These are phyloP conservation scores for Stachybotrys chartarum DNA, from an alignment of 2,329 filamentous ascomycete genomes.

Conservation along the genomic window DNA sequence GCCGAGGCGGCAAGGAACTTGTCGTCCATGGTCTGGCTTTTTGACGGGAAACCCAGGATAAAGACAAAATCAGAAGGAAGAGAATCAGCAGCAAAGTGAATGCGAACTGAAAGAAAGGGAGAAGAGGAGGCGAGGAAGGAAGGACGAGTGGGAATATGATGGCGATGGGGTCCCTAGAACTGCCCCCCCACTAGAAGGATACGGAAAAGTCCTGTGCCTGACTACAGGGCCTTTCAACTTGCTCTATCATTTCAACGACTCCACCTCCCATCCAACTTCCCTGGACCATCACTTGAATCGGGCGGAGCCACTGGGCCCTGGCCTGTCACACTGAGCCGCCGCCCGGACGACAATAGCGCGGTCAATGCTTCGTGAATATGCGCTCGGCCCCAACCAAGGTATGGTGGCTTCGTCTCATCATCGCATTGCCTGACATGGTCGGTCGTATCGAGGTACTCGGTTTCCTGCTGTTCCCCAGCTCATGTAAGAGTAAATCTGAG, in stretches of 20 bases:
- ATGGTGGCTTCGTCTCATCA: neutral
- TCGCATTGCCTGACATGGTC: neutral
- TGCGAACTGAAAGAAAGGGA: conserved; percentile 2
- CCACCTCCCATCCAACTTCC: too few species aligned
- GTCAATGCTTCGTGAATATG: too few species aligned
- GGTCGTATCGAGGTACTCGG: neutral
- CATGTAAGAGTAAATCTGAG: neutral
- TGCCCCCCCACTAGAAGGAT: neutral
- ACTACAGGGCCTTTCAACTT: neutral
- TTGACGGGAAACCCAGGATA: conserved; percentile 6
- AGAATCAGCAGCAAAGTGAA: neutral
- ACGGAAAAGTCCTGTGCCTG: neutral
- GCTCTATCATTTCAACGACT: too few species aligned
- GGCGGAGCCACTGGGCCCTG: neutral
- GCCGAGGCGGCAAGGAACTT: conserved; percentile 53
- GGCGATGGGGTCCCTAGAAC: neutral
- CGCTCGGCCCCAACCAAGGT: neutral
- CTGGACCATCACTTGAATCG: too few species aligned
- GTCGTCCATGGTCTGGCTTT: conserved; percentile 36
- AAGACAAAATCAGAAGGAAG: conserved; percentile 2
- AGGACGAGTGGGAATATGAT: neutral
- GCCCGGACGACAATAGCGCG: too few species aligned
- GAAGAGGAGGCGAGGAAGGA: neutral
- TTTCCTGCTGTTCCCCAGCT: neutral
- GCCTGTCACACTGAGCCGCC: neutral